Conservation (phyloP, 1,139 yeast genomes). For the Candida glucosophila region DNA sequence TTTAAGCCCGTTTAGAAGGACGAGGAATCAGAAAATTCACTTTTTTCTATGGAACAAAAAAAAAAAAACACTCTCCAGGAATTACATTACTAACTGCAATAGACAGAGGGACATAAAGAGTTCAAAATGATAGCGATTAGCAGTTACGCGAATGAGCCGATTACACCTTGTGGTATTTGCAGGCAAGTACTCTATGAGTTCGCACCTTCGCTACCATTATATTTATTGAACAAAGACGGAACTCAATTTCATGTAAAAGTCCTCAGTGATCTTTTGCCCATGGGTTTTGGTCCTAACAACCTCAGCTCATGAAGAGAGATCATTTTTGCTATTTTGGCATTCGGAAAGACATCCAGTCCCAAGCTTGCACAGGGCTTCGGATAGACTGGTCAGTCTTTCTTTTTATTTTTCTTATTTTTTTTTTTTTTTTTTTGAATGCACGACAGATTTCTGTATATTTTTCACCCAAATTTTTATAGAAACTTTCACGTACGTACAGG, state of each 20-base stretch:
- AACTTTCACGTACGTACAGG: too few relatives aligned
- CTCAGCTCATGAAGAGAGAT: too few relatives aligned
- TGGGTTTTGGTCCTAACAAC: slow-evolving; percentile 82
- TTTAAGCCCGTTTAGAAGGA: slow-evolving; percentile 1
- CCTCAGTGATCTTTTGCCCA: slow-evolving; percentile 64
- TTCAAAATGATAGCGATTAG: slow-evolving; percentile 66
- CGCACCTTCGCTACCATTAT: slow-evolving; percentile 41
- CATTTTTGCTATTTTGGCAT: too few relatives aligned
- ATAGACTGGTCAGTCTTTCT: too few relatives aligned
- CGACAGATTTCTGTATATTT: too few relatives aligned
- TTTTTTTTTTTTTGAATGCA: too few relatives aligned
- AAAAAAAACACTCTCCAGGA: slow-evolving; percentile 3
- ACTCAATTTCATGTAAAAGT: slow-evolving; percentile 31
- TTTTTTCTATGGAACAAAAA: not conserved
- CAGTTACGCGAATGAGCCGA: slow-evolving; percentile 50
- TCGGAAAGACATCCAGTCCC: too few relatives aligned
- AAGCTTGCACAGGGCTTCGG: too few relatives aligned
- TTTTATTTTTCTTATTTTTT: too few relatives aligned
- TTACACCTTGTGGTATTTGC: slow-evolving; percentile 92
- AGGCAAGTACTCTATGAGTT: slow-evolving; percentile 84
- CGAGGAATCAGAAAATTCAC: not conserved
- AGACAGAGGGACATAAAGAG: slow-evolving; percentile 34
- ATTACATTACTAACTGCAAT: slow-evolving; percentile 1
- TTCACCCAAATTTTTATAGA: too few relatives aligned
- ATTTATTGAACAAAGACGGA: slow-evolving; percentile 54